Conservation (phyloP, 192 early-diverging fungal species). For the Umbelopsis sp. region DNA sequence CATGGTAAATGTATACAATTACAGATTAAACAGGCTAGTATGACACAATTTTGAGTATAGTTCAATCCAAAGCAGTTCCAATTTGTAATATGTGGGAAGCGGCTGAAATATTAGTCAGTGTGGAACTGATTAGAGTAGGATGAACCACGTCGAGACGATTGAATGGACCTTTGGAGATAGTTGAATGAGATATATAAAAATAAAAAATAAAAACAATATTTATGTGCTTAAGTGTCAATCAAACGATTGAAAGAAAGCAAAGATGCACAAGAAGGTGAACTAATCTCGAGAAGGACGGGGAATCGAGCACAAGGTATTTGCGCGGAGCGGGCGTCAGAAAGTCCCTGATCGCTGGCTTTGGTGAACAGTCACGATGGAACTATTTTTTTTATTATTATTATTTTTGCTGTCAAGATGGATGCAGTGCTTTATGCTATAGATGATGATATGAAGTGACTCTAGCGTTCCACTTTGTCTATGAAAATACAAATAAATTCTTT, state of each 20-base stretch:
- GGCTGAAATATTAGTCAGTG: not conserved
- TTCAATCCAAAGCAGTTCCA: not conserved
- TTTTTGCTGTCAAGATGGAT: not conserved
- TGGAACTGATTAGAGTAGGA: no score
- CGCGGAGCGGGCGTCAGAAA: not conserved
- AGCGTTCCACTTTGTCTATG: slow-evolving; percentile 20
- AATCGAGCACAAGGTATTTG: not conserved
- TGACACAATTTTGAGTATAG: not conserved
- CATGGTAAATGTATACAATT: slow-evolving; percentile 23
- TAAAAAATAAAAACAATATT: no score
- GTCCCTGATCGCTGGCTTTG: not conserved
- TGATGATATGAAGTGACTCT: not conserved
- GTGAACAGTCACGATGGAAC: not conserved
- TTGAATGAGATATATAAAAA: no score
- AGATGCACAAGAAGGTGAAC: not conserved
- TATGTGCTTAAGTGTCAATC: no score
- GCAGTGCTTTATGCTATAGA: not conserved
- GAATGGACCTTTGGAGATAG: no score
- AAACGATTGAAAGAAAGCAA: no score
- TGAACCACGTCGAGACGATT: no score
- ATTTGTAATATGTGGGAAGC: not conserved
- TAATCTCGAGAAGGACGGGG: not conserved
- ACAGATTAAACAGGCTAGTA: not conserved
- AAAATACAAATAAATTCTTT: slow-evolving; percentile 59
- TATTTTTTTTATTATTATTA: not conserved